These are phyloP conservation scores for Setomelanomma holmii DNA, from an alignment of 2,329 filamentous ascomycete genomes.

Conservation along the genomic window DNA sequence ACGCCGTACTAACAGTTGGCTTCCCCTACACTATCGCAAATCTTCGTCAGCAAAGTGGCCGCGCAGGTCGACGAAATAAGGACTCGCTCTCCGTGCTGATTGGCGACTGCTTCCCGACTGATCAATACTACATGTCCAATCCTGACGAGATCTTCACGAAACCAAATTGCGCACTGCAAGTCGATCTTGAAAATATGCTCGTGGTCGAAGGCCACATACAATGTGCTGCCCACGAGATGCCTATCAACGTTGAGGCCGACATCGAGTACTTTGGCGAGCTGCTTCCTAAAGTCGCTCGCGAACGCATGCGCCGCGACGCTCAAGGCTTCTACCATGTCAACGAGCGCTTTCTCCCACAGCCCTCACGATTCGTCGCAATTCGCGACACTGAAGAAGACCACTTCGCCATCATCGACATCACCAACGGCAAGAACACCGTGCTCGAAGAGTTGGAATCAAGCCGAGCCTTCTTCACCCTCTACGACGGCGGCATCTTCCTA, in stretches of 20 bases:
- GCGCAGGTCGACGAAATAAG: slow-evolving; percentile 89
- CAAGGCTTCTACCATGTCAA: slow-evolving; percentile 90
- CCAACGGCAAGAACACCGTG: slow-evolving; percentile 80
- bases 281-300: slow-evolving; percentile 72
- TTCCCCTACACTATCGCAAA: slow-evolving; percentile 98
- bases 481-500: slow-evolving; percentile 95
- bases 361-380: slow-evolving; percentile 84
- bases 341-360: slow-evolving; percentile 83
- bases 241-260: slow-evolving; percentile 81
- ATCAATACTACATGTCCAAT: slow-evolving; percentile 97
- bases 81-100: slow-evolving; percentile 91
- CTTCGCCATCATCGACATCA: slow-evolving; percentile 91
- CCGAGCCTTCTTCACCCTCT: slow-evolving; percentile 93
- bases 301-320: slow-evolving; percentile 75
- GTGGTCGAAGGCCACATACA: slow-evolving; percentile 93
- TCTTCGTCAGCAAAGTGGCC: slow-evolving; percentile 89
- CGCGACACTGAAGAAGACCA: slow-evolving; percentile 90
- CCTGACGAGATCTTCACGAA: slow-evolving; percentile 92
- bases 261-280: slow-evolving; percentile 78
- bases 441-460: slow-evolving; percentile 96
- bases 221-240: slow-evolving; percentile 95
- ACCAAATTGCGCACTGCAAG: slow-evolving; percentile 85
- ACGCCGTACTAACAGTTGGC: slow-evolving; percentile 91
- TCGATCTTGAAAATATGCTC: slow-evolving; percentile 90
- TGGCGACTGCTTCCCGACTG: slow-evolving; percentile 86